A percentile compares a stretch with the other conserved stretches of the same genome.
Evolutionary conservation across 1,284 basidiomycete species (phyloP).

Genomic region (Microbotryum lychnidis-dioicae): DNA sequence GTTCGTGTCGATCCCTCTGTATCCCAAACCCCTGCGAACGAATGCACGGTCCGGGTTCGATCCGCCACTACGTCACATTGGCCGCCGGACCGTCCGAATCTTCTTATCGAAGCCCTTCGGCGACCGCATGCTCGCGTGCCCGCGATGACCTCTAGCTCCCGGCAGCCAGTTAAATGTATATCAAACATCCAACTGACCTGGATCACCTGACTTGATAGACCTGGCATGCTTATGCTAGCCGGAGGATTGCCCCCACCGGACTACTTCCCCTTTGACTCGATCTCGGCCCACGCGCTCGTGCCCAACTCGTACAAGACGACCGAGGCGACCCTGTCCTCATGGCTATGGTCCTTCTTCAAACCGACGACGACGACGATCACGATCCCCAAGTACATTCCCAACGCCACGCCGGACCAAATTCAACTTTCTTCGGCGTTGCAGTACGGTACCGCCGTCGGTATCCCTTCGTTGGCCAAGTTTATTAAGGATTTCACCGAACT

Average conservation of each 20-base stretch:
- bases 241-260: constrained; percentile 50
- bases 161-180: no score
- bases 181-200: no score
- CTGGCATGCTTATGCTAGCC: constrained; percentile 44
- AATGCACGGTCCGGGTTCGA: not conserved
- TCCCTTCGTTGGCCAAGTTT: constrained; percentile 50
- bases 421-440: constrained; percentile 63
- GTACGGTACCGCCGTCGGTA: constrained; percentile 56
- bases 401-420: constrained; percentile 42
- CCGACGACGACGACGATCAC: constrained; percentile 50
- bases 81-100: no score
- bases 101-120: no score
- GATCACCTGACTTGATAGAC: not conserved
- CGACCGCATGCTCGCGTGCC: no score
- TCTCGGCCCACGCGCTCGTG: constrained; percentile 48
- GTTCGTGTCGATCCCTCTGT: not conserved
- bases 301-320: constrained; percentile 40
- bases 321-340: constrained; percentile 38
- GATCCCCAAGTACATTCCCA: constrained; percentile 51
- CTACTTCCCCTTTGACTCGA: constrained; percentile 47
- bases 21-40: not conserved
- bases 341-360: constrained; percentile 61
- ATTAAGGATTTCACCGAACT: constrained; percentile 53
- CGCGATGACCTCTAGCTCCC: not conserved
- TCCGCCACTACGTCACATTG: no score